These are phyloP conservation scores for Selaginella moellendorffii DNA, from an alignment of 75 land plant genomes.

Conservation along the genomic window DNA sequence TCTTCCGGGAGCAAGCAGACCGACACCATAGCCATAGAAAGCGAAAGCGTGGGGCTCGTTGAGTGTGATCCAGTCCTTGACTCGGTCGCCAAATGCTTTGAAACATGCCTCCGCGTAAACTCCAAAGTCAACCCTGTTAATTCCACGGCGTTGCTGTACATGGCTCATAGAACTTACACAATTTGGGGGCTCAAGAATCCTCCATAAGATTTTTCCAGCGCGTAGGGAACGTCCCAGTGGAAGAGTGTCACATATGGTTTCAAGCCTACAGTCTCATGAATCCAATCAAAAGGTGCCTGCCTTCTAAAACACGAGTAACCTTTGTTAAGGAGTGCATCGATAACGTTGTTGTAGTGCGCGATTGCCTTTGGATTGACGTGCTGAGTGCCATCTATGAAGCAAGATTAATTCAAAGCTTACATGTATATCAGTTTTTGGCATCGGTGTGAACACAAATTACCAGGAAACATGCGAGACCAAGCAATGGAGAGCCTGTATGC, in stretches of 20 bases:
- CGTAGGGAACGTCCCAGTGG: background rate
- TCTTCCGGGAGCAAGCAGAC: background rate
- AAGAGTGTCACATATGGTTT: background rate
- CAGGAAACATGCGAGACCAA: conserved; percentile 2
- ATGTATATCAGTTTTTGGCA: background rate
- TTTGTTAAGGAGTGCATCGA: background rate
- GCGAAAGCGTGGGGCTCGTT: background rate
- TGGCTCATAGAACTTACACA: background rate
- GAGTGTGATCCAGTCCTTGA: conserved; percentile 7
- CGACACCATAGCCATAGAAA: background rate
- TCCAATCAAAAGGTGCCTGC: too few relatives aligned
- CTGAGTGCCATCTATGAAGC: conserved; percentile 7
- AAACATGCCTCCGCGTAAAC: background rate
- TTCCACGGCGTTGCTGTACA: background rate
- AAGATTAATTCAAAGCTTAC: background rate
- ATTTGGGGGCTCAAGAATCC: background rate
- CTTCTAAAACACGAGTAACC: too few relatives aligned
- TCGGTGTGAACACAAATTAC: background rate
- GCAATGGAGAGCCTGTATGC: conserved; percentile 1
- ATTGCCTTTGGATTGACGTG: background rate
- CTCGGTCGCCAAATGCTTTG: conserved; percentile 4
- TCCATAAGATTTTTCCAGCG: background rate
- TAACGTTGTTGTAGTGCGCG: background rate
- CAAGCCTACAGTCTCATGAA: background rate
- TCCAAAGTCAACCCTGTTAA: background rate